Evolutionary conservation across 805 yeast genomes (phyloP), one percentile per base, ranked within the genome.

Genomic region (Hanseniaspora lachancei): DNA sequence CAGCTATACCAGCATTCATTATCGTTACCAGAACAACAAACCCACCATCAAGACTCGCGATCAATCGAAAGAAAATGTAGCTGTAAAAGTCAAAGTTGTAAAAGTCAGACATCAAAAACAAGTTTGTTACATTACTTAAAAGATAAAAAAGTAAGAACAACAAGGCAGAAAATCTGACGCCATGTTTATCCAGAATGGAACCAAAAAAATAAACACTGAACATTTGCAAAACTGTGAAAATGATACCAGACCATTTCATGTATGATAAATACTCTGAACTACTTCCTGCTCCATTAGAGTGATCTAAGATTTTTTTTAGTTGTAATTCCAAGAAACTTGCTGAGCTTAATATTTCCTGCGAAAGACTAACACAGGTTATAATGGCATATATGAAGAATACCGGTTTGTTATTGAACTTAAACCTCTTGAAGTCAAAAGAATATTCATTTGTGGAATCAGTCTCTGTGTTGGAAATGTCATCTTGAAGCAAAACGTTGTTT

Each of bases 181-280:
- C 55, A 10, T n/a, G 15, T 10, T 36, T 38, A 8, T 52, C 46
- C 5, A 52, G n/a, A 18, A 52, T 3, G 6, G 10, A 20, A 8
- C 55, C 55, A 52, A 52, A 43, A 13, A n/a, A 35, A 21, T 47
- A 52, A 10, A 52, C 44, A 20, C 34, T 36, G 12, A 36, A 42
- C 42, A 52, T 21, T 38, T 52, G 49, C 13, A 44, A 20, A 9
- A 24, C 1, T 2, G 49, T 52, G 16, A 52, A 24, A 8, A 52
- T 10, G 18, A 52, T 38, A 38, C 55, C 49, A 2, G 55, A 44
- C 55, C 55, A 52, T 44, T 52, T 52, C 49, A 44, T 52, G 47
- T 40, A 52, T 15, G 24, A 18, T 2, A 52, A 8, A 29, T 44
- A 52, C 10, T 44, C 49, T 16, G 13, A 32, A n/a, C 21, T 46